Conservation (phyloP, 345 rosid genomes). For the Gossypium thurberi region DNA sequence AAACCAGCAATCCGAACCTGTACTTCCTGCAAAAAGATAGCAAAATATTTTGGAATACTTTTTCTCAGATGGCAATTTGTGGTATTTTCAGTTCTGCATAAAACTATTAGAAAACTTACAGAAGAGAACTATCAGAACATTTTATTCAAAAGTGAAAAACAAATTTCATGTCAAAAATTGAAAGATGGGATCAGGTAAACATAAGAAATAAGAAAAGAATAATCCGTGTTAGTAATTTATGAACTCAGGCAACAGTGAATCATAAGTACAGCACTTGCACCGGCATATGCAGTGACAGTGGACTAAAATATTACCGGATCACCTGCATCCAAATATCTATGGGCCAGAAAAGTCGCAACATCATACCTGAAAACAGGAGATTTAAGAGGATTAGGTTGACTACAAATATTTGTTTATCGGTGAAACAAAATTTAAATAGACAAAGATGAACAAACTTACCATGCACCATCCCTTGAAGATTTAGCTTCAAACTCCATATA, state of each 20-base stretch:
- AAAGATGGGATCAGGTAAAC: not conserved
- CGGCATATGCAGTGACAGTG: not conserved
- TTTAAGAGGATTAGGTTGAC: not conserved
- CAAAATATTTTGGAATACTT: not conserved
- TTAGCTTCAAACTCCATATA: slow-evolving; percentile 93
- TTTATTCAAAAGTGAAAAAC: not conserved
- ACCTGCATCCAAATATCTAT: slow-evolving; percentile 49
- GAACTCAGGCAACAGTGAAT: not conserved
- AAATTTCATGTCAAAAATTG: not conserved
- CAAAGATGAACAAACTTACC: slow-evolving; percentile 39
- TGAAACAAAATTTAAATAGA: not conserved
- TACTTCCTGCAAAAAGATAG: slow-evolving; percentile 58
- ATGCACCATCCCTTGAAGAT: slow-evolving; percentile 97
- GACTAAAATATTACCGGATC: slow-evolving; percentile 44
- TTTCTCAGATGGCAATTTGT: not conserved
- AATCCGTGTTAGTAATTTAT: not conserved
- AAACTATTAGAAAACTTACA: not conserved
- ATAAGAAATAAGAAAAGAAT: not conserved
- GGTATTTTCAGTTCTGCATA: slow-evolving; percentile 4
- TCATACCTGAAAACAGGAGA: slow-evolving; percentile 50
- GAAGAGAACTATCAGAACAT: not conserved
- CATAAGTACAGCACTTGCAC: not conserved
- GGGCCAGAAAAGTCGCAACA: slow-evolving; percentile 52
- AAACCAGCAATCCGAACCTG: slow-evolving; percentile 95
- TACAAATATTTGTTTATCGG: not conserved